These are phyloP conservation scores for Kodamaea kaohsiungensis DNA, from an alignment of 805 yeast genomes.

Conservation along the genomic window DNA sequence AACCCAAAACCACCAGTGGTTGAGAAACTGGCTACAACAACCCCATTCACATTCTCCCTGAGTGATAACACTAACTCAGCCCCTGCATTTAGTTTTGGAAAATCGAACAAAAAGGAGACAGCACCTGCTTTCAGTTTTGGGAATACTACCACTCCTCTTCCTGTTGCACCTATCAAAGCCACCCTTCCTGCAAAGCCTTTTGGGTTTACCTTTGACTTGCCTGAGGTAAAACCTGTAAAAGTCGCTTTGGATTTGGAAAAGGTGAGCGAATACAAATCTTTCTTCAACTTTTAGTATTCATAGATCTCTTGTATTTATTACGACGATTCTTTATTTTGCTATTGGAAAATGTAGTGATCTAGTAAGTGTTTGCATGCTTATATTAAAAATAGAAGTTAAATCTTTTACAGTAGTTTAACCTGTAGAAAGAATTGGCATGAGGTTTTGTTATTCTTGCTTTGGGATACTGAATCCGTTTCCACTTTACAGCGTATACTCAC, in stretches of 20 bases:
- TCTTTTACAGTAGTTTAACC: too few species aligned
- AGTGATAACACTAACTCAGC: not conserved
- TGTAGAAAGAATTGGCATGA: too few species aligned
- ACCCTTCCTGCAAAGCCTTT: not conserved
- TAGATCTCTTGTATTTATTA: not conserved
- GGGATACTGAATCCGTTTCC: too few species aligned
- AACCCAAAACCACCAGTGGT: not conserved
- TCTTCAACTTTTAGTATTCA: constrained; percentile 25
- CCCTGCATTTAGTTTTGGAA: not conserved
- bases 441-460: too few species aligned
- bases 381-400: too few species aligned
- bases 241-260: constrained; percentile 24
- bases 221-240: constrained; percentile 20
- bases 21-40: not conserved
- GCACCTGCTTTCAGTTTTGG: not conserved
- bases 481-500: too few species aligned
- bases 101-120: not conserved
- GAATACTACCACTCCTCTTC: constrained; percentile 1
- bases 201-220: constrained; percentile 21
- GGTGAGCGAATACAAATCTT: constrained; percentile 27
- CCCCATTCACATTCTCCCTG: not conserved
- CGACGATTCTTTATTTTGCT: not conserved
- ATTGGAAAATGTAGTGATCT: not conserved
- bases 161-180: not conserved
- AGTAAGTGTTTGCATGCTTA: too few species aligned